phyloP scores from a whole-genome alignment of 768 basidiomycete genomes.

The Termitomyces sp. region DNA sequence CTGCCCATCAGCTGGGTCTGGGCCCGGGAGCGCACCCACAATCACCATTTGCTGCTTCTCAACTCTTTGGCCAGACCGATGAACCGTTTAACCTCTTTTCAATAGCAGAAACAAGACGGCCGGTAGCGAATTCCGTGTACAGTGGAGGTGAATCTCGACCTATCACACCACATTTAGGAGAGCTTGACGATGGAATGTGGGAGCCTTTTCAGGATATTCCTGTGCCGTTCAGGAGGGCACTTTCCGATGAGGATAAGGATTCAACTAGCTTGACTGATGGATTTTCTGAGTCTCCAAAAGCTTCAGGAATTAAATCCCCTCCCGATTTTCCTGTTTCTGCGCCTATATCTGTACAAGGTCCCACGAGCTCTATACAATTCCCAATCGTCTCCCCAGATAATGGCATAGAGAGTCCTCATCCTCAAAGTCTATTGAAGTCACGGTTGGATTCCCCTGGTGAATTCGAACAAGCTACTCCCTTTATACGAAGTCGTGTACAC shows the following conservation, averaged over 20 bases:
- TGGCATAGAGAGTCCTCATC: conserved; percentile 50
- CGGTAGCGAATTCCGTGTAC: conserved; percentile 48
- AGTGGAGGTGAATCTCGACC: conserved; percentile 46
- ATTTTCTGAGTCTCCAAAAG: conserved; percentile 40
- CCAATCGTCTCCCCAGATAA: conserved; percentile 76
- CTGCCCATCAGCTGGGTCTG: conserved; percentile 69
- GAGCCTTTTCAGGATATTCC: conserved; percentile 49
- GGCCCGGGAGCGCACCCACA: conserved; percentile 53
- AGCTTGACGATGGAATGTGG: conserved; percentile 39
- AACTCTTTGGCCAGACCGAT: conserved; percentile 72
- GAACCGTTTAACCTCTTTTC: conserved; percentile 81
- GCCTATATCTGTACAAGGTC: conserved; percentile 44
- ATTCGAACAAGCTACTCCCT: conserved; percentile 67
- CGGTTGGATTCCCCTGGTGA: conserved; percentile 72
- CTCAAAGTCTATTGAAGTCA: conserved; percentile 43
- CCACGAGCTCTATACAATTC: conserved; percentile 74
- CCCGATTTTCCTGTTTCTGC: conserved; percentile 52
- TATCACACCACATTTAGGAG: conserved; percentile 37
- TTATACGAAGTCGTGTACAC: conserved; percentile 80
- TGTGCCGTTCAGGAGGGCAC: conserved; percentile 70
- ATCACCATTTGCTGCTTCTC: conserved; percentile 84
- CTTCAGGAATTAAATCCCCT: conserved; percentile 41
- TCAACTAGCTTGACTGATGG: conserved; percentile 32
- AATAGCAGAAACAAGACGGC: conserved; percentile 68
- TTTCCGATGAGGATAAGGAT: conserved; percentile 75